Percentiles rank a stretch among this genome's conserved stretches.
Evolutionary conservation across 805 yeast genomes (phyloP).

Genomic region (Groenewaldozyma salmanticensis): DNA sequence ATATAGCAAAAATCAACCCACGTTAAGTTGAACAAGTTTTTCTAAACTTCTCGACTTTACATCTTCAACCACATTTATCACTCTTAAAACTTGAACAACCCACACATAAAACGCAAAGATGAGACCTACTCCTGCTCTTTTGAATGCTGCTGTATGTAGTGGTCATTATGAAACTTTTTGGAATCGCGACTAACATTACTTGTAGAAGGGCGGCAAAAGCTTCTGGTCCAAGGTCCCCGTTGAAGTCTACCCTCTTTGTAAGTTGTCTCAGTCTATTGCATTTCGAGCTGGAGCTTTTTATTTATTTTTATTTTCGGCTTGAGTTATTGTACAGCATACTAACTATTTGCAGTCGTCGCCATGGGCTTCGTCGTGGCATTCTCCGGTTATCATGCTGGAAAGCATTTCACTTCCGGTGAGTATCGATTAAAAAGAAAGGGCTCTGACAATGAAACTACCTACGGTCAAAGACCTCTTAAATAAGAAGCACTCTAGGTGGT

Average conservation of each 20-base stretch:
- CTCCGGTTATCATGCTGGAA: slow-evolving; percentile 16
- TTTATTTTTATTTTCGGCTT: neutral
- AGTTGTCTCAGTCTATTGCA: slow-evolving; percentile 6
- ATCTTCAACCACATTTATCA: too few relatives aligned
- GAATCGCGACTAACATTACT: neutral
- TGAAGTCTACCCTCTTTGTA: slow-evolving; percentile 24
- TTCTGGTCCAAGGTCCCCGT: slow-evolving; percentile 15
- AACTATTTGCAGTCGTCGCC: slow-evolving; percentile 15
- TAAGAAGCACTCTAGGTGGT: too few relatives aligned
- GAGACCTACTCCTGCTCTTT: slow-evolving; percentile 16
- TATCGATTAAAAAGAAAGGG: slow-evolving; percentile 20
- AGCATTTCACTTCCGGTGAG: slow-evolving; percentile 17
- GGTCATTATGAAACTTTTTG: neutral
- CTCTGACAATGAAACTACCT: slow-evolving; percentile 1
- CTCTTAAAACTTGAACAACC: neutral
- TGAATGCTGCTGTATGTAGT: slow-evolving; percentile 18
- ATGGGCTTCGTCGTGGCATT: slow-evolving; percentile 20
- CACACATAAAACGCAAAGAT: slow-evolving; percentile 6
- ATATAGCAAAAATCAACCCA: too few relatives aligned
- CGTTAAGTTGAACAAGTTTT: too few relatives aligned
- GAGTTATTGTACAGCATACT: neutral
- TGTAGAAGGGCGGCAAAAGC: slow-evolving; percentile 7
- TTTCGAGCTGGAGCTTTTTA: neutral
- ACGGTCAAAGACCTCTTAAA: slow-evolving; percentile 5
- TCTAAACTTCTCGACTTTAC: too few relatives aligned